Base-by-base conservation (phyloP, 331 rosid genomes). In the Rosa hybrid region DNA sequence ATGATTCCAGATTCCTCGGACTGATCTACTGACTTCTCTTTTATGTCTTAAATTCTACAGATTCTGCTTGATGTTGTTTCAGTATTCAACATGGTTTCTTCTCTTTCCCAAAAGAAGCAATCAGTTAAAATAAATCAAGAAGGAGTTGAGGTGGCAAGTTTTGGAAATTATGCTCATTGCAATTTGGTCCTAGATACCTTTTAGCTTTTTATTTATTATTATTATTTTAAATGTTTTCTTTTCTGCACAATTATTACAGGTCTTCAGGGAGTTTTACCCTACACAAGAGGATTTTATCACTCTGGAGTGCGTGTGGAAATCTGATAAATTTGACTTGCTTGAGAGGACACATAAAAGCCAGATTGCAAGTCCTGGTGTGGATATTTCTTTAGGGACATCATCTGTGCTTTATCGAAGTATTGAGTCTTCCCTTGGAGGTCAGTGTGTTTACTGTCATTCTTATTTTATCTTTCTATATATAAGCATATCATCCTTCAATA, bases 191-290 rank as follows among this genome's bases (percentile, higher is more conserved):
- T 49, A 71, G 38, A n/a, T 30, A 13, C n/a, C 5, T 62, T 39
- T 71, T 42, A 10, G 27, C 2, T 54, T 54, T 1, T 23, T 9
- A 25, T 23, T 39, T 8, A 11, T 12, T n/a, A 23, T 60, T 23
- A 25, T 23, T 25, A 4, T 60, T 63, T 27, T 14, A 63, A 62
- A 21, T 11, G 14, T 12, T 44, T 8, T 41, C 18, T 17, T 64
- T 38, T 23, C 13, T 73, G 67, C 53, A 41, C 23, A 12, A 51
- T 25, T 59, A 68, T 71, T 49, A 64, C 88, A 94, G 97, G 89
- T 89, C 77, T 90, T 87, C 76, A 86, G 98, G 85, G 98, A 91
- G 83, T 83, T 80, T 81, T 92, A 83, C 82, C 97, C 98, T 25
- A 82, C 76, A 38, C 87, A 88, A 76, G 87, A 82, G 71, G 97